phyloP scores from a whole-genome alignment of 202 grass and related monocot species.

The Zizania palustris region DNA sequence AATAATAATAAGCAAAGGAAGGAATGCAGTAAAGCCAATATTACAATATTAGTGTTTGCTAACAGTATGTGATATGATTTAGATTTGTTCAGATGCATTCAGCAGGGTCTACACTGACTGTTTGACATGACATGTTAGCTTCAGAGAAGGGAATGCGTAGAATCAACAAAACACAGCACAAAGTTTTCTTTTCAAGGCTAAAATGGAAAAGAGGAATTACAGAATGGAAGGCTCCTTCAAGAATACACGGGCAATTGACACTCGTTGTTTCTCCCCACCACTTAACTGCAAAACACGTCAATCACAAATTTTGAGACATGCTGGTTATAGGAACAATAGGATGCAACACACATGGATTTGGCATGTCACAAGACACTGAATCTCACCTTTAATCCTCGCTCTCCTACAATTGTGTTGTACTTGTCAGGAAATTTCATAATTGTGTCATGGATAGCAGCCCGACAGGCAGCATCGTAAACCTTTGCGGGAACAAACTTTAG shows the following conservation, averaged over 20 bases:
- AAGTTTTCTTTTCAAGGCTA: background rate
- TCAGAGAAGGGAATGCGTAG: constrained; percentile 1
- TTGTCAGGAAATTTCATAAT: constrained; percentile 94
- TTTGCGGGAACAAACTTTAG: constrained; percentile 46
- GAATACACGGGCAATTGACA: constrained; percentile 98
- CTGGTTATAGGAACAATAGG: background rate
- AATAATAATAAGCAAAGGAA: constrained; percentile 7
- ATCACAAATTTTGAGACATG: constrained; percentile 38
- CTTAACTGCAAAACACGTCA: constrained; percentile 70
- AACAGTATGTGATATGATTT: constrained; percentile 26
- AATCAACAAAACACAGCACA: background rate
- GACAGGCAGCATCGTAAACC: constrained; percentile 85
- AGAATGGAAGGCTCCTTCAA: constrained; percentile 95
- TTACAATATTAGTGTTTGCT: constrained; percentile 31
- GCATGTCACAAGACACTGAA: constrained; percentile 20
- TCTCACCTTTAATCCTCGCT: constrained; percentile 93
- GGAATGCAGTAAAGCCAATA: constrained; percentile 24
- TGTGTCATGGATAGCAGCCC: constrained; percentile 88
- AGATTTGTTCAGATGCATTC: constrained; percentile 29
- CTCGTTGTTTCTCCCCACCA: constrained; percentile 98
- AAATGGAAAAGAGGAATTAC: constrained; percentile 52
- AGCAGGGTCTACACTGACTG: background rate
- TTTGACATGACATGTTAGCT: constrained; percentile 14
- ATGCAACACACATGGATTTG: constrained; percentile 31
- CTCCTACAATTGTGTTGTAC: constrained; percentile 92